Evolutionary conservation across 176 grass and related monocot genomes (phyloP).

Genomic region (Oryza officinalis): DNA sequence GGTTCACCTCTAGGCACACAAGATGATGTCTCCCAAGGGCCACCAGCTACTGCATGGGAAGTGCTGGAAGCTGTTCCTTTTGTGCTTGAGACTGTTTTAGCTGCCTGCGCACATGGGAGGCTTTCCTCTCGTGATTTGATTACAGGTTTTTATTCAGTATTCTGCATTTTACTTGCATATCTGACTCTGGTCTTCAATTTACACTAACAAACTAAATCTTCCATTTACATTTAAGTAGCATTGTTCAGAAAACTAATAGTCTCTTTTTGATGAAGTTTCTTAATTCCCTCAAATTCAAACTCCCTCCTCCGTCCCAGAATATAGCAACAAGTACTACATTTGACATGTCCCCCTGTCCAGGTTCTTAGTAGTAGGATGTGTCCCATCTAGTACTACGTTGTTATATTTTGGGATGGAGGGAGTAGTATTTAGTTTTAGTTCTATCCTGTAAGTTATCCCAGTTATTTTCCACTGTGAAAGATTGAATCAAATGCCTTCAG

Average conservation of each 20-base stretch:
- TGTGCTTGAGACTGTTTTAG: conserved; percentile 78
- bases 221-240: neutral
- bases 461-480: neutral
- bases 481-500: neutral
- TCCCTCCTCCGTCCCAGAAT: too few species aligned
- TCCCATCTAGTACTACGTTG: too few species aligned
- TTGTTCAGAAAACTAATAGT: neutral
- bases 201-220: neutral
- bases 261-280: neutral
- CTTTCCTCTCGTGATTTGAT: conserved; percentile 77
- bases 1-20: conserved; percentile 39
- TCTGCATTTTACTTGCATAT: conserved; percentile 4
- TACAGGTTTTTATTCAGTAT: conserved; percentile 50
- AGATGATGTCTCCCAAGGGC: conserved; percentile 45
- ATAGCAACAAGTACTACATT: too few species aligned
- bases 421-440: neutral
- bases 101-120: conserved; percentile 74
- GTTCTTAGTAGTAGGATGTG: too few species aligned
- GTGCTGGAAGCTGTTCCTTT: conserved; percentile 82
- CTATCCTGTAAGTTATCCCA: neutral
- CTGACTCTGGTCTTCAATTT: neutral
- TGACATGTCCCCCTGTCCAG: too few species aligned
- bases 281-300: neutral
- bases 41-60: conserved; percentile 62
- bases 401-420: too few species aligned